Conservation (phyloP, 2,329 filamentous ascomycete genomes). For the Diaporthe sp. region DNA sequence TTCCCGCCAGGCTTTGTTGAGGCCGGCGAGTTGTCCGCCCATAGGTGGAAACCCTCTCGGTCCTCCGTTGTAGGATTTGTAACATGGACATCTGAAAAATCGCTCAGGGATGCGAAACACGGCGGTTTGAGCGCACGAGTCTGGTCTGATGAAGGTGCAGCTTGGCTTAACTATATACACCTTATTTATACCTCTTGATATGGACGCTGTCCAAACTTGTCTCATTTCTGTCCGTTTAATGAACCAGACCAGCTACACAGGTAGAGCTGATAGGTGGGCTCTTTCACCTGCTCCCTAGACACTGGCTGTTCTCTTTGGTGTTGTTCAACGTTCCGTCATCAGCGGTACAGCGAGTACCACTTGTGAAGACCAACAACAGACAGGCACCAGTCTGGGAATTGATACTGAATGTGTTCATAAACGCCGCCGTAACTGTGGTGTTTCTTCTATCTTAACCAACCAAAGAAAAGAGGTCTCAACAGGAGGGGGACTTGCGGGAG, state of each 20-base stretch:
- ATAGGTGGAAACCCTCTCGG: constrained; percentile 25
- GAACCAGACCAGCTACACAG: neutral
- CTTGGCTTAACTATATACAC: constrained; percentile 25
- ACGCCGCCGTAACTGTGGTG: neutral
- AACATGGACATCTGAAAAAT: constrained; percentile 47
- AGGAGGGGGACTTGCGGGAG: neutral
- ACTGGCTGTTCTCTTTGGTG: neutral
- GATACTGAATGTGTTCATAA: neutral
- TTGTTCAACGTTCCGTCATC: neutral
- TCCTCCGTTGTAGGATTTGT: constrained; percentile 52
- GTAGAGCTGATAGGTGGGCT: neutral
- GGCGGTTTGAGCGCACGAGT: constrained; percentile 2
- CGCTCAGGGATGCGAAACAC: constrained; percentile 35
- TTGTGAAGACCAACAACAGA: neutral
- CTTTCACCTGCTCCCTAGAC: neutral
- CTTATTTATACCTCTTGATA: constrained; percentile 1
- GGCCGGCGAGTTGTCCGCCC: constrained; percentile 19
- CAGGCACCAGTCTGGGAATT: neutral
- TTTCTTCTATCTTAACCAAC: neutral
- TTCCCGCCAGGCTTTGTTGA: constrained; percentile 27
- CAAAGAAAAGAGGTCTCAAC: neutral
- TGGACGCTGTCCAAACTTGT: neutral
- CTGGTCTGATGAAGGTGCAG: constrained; percentile 13
- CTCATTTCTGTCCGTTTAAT: neutral
- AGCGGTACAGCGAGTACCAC: neutral